Evolutionary conservation across 148 eudicot species (phyloP), one percentile per base, ranked within the genome.

Genomic region (Nyssa sinensis): DNA sequence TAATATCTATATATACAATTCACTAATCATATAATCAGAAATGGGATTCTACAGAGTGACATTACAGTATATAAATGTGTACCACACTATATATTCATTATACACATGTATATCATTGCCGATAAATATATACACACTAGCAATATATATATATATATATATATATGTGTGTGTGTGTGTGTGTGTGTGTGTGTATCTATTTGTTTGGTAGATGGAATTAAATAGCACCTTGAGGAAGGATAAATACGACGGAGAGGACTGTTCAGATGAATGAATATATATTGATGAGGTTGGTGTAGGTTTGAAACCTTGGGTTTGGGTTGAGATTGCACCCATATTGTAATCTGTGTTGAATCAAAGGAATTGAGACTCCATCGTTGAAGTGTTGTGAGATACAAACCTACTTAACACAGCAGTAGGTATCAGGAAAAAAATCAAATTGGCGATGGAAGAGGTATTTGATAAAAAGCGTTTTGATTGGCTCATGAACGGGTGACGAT

Each of bases 161-260:
- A 27, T 14, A 6, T 39, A 8, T 14, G 1, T 35, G 16, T 2
- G 2, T 23, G 2, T 47, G 31, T 32, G 5, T n/a, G 5, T 37
- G n/a, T 25, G 1, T 35, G 16, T 2, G 2, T 23, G 3, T 47
- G n/a, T n/a, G n/a, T n/a, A n/a, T n/a, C n/a, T n/a, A n/a, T n/a
- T n/a, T n/a, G n/a, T n/a, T 30, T 27, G 7, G 23, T 7, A 37
- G 8, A 23, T 10, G 35, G 3, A 29, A 16, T 33, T 47, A 65
- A 41, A 7, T 66, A 27, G 51, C 34, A 90, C 91, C 90, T 88
- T 85, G 72, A 66, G 69, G 14, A 67, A 53, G 73, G 85, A 81
- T 2, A 64, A 30, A 78, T 7, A 28, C 71, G 62, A 64, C 71
- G 66, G 49, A 37, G 79, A 62, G 13, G 62, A 19, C 14, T 61